phyloP scores from a whole-genome alignment of 1,284 basidiomycete species.

The Phlebopus sp. region DNA sequence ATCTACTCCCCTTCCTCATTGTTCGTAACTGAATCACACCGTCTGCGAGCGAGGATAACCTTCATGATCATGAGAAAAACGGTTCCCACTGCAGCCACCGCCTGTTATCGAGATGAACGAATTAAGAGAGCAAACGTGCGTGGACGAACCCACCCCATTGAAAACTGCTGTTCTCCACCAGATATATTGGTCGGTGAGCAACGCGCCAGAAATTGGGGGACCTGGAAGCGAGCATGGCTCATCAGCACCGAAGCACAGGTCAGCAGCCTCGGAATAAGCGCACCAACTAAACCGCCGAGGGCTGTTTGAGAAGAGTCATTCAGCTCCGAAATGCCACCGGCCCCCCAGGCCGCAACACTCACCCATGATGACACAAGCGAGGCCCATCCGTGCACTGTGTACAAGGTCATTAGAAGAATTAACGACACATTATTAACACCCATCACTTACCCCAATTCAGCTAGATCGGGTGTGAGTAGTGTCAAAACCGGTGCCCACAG shows the following conservation, averaged over 20 bases:
- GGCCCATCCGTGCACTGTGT: slow-evolving; percentile 29
- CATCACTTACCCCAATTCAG: slow-evolving; percentile 27
- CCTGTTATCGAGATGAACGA: slow-evolving; percentile 8
- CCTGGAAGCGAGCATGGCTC: slow-evolving; percentile 12
- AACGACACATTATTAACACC: neutral
- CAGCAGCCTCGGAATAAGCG: neutral
- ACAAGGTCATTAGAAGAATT: neutral
- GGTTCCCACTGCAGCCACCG: slow-evolving; percentile 22
- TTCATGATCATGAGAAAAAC: slow-evolving; percentile 29
- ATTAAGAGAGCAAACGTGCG: too few relatives aligned
- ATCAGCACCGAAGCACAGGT: too few relatives aligned
- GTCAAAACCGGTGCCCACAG: slow-evolving; percentile 24
- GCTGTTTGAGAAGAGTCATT: slow-evolving; percentile 11
- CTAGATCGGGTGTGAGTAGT: slow-evolving; percentile 28
- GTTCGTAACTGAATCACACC: too few relatives aligned
- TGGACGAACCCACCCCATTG: slow-evolving; percentile 23
- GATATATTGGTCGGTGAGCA: slow-evolving; percentile 25
- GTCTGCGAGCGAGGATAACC: slow-evolving; percentile 18
- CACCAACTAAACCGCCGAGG: slow-evolving; percentile 30
- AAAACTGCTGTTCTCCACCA: slow-evolving; percentile 33
- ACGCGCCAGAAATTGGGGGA: slow-evolving; percentile 29
- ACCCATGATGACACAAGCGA: slow-evolving; percentile 31
- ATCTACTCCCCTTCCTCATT: too few relatives aligned
- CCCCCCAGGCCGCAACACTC: neutral
- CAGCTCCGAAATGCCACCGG: neutral